Evolutionary conservation across 78 protist species (phyloP), one percentile per base, ranked within the genome.

Genomic region (Creolimax fragrantissima): DNA sequence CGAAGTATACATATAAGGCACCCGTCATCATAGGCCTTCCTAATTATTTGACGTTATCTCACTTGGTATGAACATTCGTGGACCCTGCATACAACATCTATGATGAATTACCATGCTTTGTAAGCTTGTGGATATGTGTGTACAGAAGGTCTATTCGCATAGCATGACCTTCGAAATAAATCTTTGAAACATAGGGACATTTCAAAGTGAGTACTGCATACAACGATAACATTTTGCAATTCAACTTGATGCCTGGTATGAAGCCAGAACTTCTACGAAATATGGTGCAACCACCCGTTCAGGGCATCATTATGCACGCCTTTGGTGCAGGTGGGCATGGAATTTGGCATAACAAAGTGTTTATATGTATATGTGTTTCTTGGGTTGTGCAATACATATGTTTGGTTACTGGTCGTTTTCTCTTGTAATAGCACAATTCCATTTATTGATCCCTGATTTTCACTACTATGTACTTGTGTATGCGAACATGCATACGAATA

Each of bases 171-270:
- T n/a, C n/a, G n/a, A n/a, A n/a, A n/a, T n/a, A n/a, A n/a, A n/a
- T n/a, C n/a, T n/a, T n/a, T n/a, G n/a, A n/a, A n/a, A n/a, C n/a
- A 83, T 24, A 83, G 86, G 58, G 90, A 24, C 90, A 44, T 17
- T 41, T 88, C 35, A 3, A 17, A 4, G 44, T 42, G 11, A 47
- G 45, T 67, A 88, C 5, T 37, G 66, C 11, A 4, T 88, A 45
- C 58, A 36, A 88, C 35, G 41, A 41, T 3, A 88, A 88, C 44
- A 88, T 88, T 11, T 39, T n/a, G 24, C 47, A 35, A 35, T 44
- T 88, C 3, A 5, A 7, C n/a, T 7, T 88, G 35, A 5, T 42
- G 3, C 90, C 90, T 35, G 90, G 90, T 4, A 85, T 85, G 66
- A 85, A 35, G 11, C 35, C 89, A 32, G 89, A 35, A 41, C 7